Conservation (phyloP, 208 protist species). For the Acanthamoeba quina region DNA sequence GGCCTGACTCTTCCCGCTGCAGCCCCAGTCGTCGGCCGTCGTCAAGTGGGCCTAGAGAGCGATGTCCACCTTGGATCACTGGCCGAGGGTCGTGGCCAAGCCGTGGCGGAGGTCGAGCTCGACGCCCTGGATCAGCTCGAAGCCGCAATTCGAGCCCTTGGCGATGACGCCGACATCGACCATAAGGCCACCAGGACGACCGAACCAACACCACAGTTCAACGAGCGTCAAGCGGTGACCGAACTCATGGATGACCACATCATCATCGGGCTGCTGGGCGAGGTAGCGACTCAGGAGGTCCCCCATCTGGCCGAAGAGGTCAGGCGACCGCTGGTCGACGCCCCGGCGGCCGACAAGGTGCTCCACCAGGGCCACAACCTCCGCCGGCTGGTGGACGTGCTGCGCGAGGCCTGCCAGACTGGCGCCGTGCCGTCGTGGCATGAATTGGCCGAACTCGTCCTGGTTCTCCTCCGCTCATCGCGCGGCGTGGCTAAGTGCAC, state of each 20-base stretch:
- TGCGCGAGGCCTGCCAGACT: background rate
- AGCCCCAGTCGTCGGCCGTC: background rate
- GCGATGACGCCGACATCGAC: background rate
- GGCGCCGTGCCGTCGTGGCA: background rate
- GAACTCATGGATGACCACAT: too few relatives aligned
- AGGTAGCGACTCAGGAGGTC: background rate
- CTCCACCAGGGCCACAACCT: background rate
- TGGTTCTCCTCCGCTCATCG: background rate
- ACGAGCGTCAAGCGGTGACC: too few relatives aligned
- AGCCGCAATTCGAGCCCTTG: background rate
- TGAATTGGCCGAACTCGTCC: background rate
- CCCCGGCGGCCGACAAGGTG: background rate
- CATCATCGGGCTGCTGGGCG: background rate
- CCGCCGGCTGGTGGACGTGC: background rate
- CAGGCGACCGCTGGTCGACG: background rate
- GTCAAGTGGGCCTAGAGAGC: too few relatives aligned
- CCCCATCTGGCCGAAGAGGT: background rate
- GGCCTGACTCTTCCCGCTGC: background rate
- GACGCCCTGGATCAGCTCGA: background rate
- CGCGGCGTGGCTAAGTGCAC: background rate
- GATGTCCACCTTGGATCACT: background rate
- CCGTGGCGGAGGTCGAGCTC: background rate
- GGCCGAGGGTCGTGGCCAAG: background rate
- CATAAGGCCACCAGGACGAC: background rate
- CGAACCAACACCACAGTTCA: too few relatives aligned